Conservation (phyloP, 345 rosid genomes). For the Gossypium raimondii region DNA sequence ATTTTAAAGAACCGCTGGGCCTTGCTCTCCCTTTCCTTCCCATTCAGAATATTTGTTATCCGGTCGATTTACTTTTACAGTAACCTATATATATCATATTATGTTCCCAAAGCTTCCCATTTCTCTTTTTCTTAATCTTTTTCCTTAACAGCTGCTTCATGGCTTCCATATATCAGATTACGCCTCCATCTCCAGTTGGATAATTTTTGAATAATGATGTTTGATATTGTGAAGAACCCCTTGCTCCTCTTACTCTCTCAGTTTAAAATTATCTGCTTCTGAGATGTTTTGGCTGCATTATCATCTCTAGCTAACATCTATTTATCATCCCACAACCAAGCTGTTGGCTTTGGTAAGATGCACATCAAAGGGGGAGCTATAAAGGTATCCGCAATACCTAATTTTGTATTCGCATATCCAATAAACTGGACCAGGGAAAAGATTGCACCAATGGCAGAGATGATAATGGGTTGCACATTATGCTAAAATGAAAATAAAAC, state of each 20-base stretch:
- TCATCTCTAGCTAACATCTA: not conserved
- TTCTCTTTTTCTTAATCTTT: not conserved
- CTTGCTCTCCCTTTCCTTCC: no score
- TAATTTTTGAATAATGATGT: not conserved
- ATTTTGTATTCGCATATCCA: not conserved
- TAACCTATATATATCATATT: not conserved
- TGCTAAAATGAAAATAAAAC: not conserved
- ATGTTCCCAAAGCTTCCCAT: not conserved
- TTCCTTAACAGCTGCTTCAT: not conserved
- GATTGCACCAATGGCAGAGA: constrained; percentile 8
- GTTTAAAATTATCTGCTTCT: not conserved
- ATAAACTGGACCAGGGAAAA: constrained; percentile 2
- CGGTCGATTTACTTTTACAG: not conserved
- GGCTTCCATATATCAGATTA: not conserved
- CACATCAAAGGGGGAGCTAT: not conserved
- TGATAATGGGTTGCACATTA: constrained; percentile 14
- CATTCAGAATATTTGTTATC: not conserved
- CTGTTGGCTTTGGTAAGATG: not conserved
- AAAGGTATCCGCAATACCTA: not conserved
- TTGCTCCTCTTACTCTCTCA: not conserved
- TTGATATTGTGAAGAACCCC: not conserved
- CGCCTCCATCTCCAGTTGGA: not conserved
- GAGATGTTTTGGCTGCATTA: not conserved
- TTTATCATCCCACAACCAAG: not conserved
- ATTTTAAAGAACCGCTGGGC: no score